Percentiles rank a stretch among this genome's conserved stretches.
phyloP scores from a whole-genome alignment of 2,329 filamentous ascomycete species.

The Trichoderma gracile region DNA sequence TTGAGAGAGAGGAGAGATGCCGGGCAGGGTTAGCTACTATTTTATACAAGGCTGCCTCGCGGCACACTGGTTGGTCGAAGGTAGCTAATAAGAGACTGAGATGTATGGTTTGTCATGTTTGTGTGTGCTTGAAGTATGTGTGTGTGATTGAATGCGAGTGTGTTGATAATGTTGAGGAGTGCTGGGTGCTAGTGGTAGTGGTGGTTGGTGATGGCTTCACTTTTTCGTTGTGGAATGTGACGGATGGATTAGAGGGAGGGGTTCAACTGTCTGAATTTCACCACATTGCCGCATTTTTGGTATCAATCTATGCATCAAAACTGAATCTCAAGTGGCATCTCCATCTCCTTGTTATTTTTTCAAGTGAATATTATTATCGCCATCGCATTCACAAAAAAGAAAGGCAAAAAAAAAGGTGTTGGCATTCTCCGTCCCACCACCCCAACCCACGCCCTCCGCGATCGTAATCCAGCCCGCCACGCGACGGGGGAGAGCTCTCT shows the following conservation, averaged over 20 bases:
- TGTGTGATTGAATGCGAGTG: too few relatives aligned
- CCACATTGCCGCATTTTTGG: neutral
- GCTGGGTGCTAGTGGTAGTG: neutral
- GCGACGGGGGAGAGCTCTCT: constrained; percentile 69
- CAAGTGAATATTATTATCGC: neutral
- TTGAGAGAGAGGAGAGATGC: neutral
- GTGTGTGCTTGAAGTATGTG: too few relatives aligned
- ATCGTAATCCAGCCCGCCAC: constrained; percentile 70
- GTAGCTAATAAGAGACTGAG: constrained; percentile 16
- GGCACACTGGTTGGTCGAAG: constrained; percentile 43
- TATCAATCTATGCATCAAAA: rapidly evolving
- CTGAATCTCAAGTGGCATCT: neutral
- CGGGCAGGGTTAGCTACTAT: constrained; percentile 26
- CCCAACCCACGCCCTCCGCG: constrained; percentile 60
- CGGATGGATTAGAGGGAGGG: neutral
- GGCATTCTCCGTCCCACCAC: constrained; percentile 55
- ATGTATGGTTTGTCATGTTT: neutral
- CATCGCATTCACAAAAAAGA: constrained; percentile 25
- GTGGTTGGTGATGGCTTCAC: constrained; percentile 15
- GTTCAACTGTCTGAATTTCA: neutral
- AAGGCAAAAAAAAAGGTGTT: constrained; percentile 49
- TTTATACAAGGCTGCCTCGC: constrained; percentile 51
- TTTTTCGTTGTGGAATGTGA: too few relatives aligned
- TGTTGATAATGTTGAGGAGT: neutral
- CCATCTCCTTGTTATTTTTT: neutral